These are phyloP conservation scores for Tolypocladium ovalisporum DNA, from an alignment of 2,329 filamentous ascomycete species.

Conservation along the genomic window DNA sequence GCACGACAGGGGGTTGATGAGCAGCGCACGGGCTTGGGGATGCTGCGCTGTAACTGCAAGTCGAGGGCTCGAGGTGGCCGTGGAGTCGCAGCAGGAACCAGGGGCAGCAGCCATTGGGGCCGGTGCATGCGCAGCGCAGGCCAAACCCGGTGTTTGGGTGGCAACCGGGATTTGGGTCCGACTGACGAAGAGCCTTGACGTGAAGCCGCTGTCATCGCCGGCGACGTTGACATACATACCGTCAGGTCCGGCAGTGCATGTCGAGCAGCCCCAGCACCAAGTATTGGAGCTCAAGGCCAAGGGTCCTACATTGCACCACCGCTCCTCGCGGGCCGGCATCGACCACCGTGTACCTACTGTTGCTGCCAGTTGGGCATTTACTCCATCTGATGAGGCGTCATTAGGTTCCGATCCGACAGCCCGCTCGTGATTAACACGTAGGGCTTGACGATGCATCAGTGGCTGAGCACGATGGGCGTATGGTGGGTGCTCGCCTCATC, in stretches of 20 bases:
- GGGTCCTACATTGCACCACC: background rate
- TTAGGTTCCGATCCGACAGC: background rate
- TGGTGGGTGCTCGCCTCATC: background rate
- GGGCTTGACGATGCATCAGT: background rate
- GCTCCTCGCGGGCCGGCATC: background rate
- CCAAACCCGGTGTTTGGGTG: background rate
- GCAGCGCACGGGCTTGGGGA: background rate
- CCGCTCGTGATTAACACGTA: background rate
- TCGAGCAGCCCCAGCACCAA: background rate
- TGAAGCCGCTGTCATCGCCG: background rate
- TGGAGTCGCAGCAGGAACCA: background rate
- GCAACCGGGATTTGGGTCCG: background rate
- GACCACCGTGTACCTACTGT: background rate
- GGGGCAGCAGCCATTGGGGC: too few relatives aligned
- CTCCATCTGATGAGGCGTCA: background rate
- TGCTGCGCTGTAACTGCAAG: background rate
- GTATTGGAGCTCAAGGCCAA: background rate
- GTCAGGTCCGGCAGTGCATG: too few relatives aligned
- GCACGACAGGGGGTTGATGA: background rate
- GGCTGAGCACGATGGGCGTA: background rate
- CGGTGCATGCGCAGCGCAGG: too few relatives aligned
- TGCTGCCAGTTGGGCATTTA: background rate
- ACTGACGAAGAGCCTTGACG: background rate
- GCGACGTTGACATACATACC: too few relatives aligned
- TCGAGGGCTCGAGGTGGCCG: background rate